Evolutionary conservation across 805 yeast genomes (phyloP).

Genomic region (Metschnikowia koreensis): DNA sequence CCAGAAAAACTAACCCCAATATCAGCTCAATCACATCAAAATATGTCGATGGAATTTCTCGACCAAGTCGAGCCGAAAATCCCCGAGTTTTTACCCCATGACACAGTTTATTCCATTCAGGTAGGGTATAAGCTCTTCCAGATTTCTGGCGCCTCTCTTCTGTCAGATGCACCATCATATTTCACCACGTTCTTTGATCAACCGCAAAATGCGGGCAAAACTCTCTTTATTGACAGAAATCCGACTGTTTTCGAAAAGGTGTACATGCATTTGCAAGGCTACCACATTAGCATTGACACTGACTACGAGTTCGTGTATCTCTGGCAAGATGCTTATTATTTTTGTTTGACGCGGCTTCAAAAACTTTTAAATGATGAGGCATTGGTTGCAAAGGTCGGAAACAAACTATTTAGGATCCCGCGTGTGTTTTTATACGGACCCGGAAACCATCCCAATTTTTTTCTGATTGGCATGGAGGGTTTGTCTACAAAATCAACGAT

Average conservation of each 20-base stretch:
- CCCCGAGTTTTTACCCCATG: slow-evolving; percentile 61
- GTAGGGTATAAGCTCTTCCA: slow-evolving; percentile 63
- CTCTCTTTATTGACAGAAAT: slow-evolving; percentile 70
- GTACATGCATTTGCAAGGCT: slow-evolving; percentile 77
- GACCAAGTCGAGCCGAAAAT: slow-evolving; percentile 42
- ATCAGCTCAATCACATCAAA: not conserved
- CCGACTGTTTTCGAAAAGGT: slow-evolving; percentile 67
- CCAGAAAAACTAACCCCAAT: not conserved
- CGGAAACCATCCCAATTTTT: slow-evolving; percentile 79
- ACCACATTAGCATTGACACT: slow-evolving; percentile 56
- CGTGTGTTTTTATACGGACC: slow-evolving; percentile 49
- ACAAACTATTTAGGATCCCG: slow-evolving; percentile 56
- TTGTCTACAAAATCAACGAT: slow-evolving; percentile 47
- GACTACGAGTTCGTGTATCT: slow-evolving; percentile 63
- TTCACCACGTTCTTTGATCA: slow-evolving; percentile 68
- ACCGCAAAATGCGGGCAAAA: slow-evolving; percentile 36
- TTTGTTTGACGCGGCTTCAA: slow-evolving; percentile 58
- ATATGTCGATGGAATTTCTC: slow-evolving; percentile 10
- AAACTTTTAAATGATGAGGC: slow-evolving; percentile 51
- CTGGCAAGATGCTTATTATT: slow-evolving; percentile 71
- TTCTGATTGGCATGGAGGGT: slow-evolving; percentile 58
- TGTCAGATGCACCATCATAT: slow-evolving; percentile 85
- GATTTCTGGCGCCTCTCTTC: slow-evolving; percentile 80
- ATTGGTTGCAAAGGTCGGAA: slow-evolving; percentile 58
- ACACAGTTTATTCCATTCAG: slow-evolving; percentile 64